Percentiles rank a stretch among this genome's conserved stretches.
Evolutionary conservation across 1,284 basidiomycete genomes (phyloP).

Genomic region (Marasmius oreades): DNA sequence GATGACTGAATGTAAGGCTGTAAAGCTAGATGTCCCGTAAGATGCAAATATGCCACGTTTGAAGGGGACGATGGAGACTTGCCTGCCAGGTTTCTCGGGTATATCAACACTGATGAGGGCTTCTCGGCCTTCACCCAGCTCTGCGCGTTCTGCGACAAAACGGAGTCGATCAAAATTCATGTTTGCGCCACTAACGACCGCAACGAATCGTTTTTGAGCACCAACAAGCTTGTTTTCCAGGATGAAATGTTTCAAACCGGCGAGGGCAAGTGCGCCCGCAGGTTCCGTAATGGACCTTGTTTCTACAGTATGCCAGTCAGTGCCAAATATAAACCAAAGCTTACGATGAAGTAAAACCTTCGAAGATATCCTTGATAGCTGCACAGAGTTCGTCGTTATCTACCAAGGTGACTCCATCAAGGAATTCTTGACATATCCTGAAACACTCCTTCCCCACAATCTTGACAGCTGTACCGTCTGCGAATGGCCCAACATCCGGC

Average conservation of each 20-base stretch:
- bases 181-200: constrained; percentile 93
- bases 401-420: constrained; percentile 87
- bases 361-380: constrained; percentile 98
- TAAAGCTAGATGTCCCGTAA: constrained; percentile 71
- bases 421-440: constrained; percentile 80
- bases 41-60: constrained; percentile 5
- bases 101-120: constrained; percentile 91
- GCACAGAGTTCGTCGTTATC: constrained; percentile 98
- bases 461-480: constrained; percentile 98
- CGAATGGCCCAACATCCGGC: constrained; percentile 92
- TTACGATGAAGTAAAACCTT: constrained; percentile 57
- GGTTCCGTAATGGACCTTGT: constrained; percentile 95
- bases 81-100: constrained; percentile 90
- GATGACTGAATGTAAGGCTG: constrained; percentile 83
- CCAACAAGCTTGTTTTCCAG: constrained; percentile 77
- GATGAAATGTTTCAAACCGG: constrained; percentile 91
- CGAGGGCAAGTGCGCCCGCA: constrained; percentile 92
- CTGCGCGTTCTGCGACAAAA: constrained; percentile 97
- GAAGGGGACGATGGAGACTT: constrained; percentile 24
- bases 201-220: constrained; percentile 86
- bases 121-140: constrained; percentile 93
- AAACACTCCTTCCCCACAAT: constrained; percentile 95
- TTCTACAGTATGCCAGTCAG: constrained; percentile 46
- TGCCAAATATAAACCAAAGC: constrained; percentile 1
- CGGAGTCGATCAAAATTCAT: constrained; percentile 98